Evolutionary conservation across 2,329 filamentous ascomycete genomes (phyloP), one percentile per base, ranked within the genome.

Genomic region (Fusarium drepaniforme): DNA sequence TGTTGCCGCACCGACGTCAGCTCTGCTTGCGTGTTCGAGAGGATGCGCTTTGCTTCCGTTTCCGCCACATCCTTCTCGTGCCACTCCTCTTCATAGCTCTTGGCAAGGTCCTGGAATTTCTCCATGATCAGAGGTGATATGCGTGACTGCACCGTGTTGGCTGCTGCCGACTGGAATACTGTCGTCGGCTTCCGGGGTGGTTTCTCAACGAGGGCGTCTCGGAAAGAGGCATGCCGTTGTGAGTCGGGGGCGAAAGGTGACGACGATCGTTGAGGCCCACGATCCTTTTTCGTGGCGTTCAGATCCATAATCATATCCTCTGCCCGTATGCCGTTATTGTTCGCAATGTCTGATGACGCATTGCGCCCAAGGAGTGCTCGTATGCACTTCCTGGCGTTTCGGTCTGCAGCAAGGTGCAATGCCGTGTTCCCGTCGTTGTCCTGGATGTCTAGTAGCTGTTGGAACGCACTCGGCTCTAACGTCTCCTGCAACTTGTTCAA

Each of bases 351-450:
- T 1, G 95, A 93, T 4, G 92, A 91, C 5, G 96, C 96, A 70
- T 96, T 95, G 61, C 96, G 93, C 38, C 91, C 92, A 81, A 96
- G 83, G 86, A 95, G 83, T 86, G 92, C 88, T 84, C 97, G 93
- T 66, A 98, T 93, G 75, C 96, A 97, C 78, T 98, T 98, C 53
- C 95, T 92, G 21, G 96, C 95, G 66, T 95, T 94, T 67, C 94
- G 93, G 79, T 95, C 92, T 12, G 96, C 95, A 1, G 91, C 91
- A 9, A 93, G 85, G 71, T 93, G 92, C 62, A 93, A 83, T 4
- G 97, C 96, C 0, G 97, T 98, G 81, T 99, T 97, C 46, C 96
- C 96, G 46, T 95, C 92, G 33, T 92, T 87, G 82, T 99, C 96
- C 80, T 95, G 94, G 11, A 91, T 89, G 78, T 98, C 95, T 13